Conservation (phyloP, 2,329 filamentous ascomycete species). For the Fusarium chuoi region DNA sequence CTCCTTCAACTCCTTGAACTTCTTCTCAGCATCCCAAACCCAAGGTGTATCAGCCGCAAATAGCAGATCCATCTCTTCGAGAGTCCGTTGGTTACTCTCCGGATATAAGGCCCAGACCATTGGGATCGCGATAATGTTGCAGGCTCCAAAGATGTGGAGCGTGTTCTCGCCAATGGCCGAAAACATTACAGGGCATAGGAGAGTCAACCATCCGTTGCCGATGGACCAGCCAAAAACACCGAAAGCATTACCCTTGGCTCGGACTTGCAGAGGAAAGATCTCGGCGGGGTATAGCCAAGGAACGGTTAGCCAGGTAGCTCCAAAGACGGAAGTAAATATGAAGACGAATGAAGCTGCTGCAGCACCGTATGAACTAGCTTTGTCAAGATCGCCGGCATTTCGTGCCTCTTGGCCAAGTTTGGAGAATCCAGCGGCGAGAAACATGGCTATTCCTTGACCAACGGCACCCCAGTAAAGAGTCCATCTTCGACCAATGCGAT, state of each 20-base stretch:
- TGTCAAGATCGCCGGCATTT: conserved; percentile 55
- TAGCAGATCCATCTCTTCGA: conserved; percentile 80
- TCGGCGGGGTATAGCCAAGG: conserved; percentile 75
- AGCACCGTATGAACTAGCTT: conserved; percentile 64
- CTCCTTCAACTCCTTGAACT: conserved; percentile 69
- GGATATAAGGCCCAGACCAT: conserved; percentile 80
- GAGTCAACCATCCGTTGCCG: conserved; percentile 72
- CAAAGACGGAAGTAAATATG: conserved; percentile 56
- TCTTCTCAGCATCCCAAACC: conserved; percentile 76
- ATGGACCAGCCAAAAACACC: conserved; percentile 82
- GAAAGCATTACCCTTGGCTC: conserved; percentile 80
- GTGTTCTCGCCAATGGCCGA: conserved; percentile 67
- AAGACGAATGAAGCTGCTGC: conserved; percentile 79
- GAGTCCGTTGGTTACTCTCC: conserved; percentile 76
- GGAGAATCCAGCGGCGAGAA: conserved; percentile 65
- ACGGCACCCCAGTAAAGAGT: conserved; percentile 75
- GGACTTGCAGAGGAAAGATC: conserved; percentile 76
- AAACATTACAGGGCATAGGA: conserved; percentile 60
- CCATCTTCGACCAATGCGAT: conserved; percentile 75
- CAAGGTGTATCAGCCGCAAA: conserved; percentile 75
- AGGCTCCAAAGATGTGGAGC: conserved; percentile 77
- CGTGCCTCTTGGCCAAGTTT: conserved; percentile 64
- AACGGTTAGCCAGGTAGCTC: conserved; percentile 61
- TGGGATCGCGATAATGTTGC: conserved; percentile 72
- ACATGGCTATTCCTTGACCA: conserved; percentile 74